A percentile compares a stretch with the other conserved stretches of the same genome.
Conservation (phyloP, 2,329 filamentous ascomycete species). For the Claviceps sp. region DNA sequence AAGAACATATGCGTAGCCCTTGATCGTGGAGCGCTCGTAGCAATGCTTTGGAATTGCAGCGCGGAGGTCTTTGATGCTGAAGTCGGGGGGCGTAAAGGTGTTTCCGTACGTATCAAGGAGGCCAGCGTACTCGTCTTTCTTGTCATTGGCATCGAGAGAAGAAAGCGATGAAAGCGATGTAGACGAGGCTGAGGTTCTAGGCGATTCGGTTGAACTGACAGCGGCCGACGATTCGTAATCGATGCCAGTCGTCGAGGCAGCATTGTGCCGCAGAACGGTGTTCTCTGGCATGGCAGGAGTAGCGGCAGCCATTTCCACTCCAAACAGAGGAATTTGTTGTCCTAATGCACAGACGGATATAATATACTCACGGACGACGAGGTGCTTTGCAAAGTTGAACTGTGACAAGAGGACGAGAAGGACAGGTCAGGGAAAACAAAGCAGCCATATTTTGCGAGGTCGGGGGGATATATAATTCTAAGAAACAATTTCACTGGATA, state of each 20-base stretch:
- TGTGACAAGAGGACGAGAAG: neutral
- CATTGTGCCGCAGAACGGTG: conserved; percentile 34
- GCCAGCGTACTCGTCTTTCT: conserved; percentile 39
- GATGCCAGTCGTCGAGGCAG: conserved; percentile 33
- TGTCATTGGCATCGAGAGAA: conserved; percentile 39
- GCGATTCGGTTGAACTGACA: conserved; percentile 46
- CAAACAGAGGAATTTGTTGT: neutral
- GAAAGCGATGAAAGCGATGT: conserved; percentile 87
- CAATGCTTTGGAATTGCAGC: conserved; percentile 97
- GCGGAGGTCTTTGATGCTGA: conserved; percentile 93
- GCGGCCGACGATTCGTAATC: conserved; percentile 42
- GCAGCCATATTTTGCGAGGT: neutral
- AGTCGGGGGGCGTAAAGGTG: conserved; percentile 84
- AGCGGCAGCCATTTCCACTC: conserved; percentile 30
- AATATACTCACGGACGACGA: neutral
- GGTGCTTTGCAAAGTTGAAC: neutral
- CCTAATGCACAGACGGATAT: neutral
- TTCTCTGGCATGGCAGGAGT: conserved; percentile 29
- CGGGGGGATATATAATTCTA: neutral
- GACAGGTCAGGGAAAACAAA: neutral
- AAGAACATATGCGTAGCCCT: conserved; percentile 68
- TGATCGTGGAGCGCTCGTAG: conserved; percentile 71
- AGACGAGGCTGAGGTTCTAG: conserved; percentile 56
- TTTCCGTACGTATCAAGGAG: conserved; percentile 91
- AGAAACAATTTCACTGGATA: too few relatives aligned